phyloP scores from a whole-genome alignment of 345 rosid genomes.

The Pelargonium nanum region DNA sequence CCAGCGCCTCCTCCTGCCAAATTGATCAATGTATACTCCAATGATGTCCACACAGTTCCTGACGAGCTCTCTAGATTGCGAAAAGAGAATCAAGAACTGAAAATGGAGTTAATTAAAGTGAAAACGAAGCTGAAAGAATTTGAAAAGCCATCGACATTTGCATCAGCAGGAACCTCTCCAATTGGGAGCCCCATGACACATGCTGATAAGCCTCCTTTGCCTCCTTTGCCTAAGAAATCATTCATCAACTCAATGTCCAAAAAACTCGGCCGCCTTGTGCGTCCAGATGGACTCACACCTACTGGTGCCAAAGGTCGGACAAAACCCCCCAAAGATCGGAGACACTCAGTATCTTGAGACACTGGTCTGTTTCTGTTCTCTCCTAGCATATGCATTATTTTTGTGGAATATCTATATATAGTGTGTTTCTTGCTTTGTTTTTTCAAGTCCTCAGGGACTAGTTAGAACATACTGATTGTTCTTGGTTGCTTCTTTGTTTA shows the following conservation, averaged over 20 bases:
- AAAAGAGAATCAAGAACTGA: slow-evolving; percentile 79
- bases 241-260: slow-evolving; percentile 62
- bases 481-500: too few species aligned
- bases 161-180: slow-evolving; percentile 27
- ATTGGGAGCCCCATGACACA: slow-evolving; percentile 12
- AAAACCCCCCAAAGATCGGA: slow-evolving; percentile 58
- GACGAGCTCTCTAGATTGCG: slow-evolving; percentile 53
- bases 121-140: slow-evolving; percentile 73
- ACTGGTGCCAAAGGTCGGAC: slow-evolving; percentile 32
- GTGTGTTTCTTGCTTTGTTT: slow-evolving; percentile 8
- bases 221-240: slow-evolving; percentile 56
- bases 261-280: slow-evolving; percentile 68
- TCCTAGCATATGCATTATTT: not conserved
- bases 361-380: not conserved
- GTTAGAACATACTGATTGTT: too few species aligned
- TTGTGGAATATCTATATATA: slow-evolving; percentile 2
- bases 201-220: slow-evolving; percentile 65
- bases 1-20: not conserved
- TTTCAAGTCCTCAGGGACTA: too few species aligned
- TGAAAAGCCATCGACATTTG: slow-evolving; percentile 26
- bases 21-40: slow-evolving; percentile 13
- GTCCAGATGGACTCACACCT: slow-evolving; percentile 33
- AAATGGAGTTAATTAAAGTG: slow-evolving; percentile 65
- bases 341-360: slow-evolving; percentile 83
- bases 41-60: slow-evolving; percentile 34